Conservation (phyloP, 139 green algal genomes). For the Chlamydomonas applanata region DNA sequence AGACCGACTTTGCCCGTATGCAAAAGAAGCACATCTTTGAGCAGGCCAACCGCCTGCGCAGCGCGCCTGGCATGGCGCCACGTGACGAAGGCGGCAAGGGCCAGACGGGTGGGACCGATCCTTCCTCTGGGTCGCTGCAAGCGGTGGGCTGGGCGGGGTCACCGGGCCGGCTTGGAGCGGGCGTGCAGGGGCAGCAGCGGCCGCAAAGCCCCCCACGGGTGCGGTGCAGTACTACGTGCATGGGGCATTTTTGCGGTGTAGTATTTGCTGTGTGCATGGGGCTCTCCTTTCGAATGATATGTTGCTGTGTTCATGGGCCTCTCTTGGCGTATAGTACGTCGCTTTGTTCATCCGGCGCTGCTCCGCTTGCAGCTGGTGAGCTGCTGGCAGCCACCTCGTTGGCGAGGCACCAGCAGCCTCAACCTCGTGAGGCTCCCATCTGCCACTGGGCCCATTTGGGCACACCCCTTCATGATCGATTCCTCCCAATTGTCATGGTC, state of each 20-base stretch:
- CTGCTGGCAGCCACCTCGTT: too few species aligned
- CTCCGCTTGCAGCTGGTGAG: too few species aligned
- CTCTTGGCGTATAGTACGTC: too few species aligned
- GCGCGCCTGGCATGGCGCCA: neutral
- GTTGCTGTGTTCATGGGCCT: too few species aligned
- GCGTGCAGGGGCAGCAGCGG: neutral
- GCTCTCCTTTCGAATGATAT: too few species aligned
- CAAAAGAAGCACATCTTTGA: neutral
- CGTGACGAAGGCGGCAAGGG: neutral
- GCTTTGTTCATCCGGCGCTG: too few species aligned
- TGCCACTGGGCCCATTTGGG: too few species aligned
- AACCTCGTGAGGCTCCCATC: neutral
- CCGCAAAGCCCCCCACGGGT: neutral
- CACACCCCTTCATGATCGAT: neutral
- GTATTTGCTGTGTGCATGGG: too few species aligned
- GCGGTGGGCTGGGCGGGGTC: neutral
- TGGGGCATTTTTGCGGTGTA: too few species aligned
- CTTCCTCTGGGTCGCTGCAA: neutral
- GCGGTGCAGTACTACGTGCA: too few species aligned
- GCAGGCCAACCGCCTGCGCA: neutral
- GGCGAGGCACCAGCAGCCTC: too few species aligned
- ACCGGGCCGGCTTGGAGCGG: neutral
- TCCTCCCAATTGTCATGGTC: neutral
- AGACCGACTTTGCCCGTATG: slow-evolving; percentile 3
- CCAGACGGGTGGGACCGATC: neutral